These are phyloP conservation scores for Ceratobasidium sp. DNA, from an alignment of 1,284 basidiomycete genomes.

Conservation along the genomic window DNA sequence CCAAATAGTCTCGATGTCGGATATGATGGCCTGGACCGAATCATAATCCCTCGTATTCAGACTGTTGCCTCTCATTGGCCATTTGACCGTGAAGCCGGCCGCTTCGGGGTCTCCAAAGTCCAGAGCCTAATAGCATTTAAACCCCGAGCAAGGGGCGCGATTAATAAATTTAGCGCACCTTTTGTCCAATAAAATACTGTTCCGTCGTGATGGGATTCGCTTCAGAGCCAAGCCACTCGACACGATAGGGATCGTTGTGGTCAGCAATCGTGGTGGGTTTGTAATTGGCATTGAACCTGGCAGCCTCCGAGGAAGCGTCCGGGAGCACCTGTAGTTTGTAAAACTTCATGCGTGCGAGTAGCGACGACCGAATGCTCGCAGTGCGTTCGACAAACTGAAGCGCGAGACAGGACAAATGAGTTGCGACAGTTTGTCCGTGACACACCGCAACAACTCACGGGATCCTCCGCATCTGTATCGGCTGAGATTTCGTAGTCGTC, in stretches of 20 bases:
- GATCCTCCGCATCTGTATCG: conserved; percentile 26
- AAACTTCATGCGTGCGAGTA: conserved; percentile 42
- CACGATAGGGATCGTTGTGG: conserved; percentile 77
- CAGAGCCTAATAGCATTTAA: conserved; percentile 62
- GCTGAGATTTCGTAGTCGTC: conserved; percentile 29
- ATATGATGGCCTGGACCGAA: conserved; percentile 65
- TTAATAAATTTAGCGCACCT: conserved; percentile 55
- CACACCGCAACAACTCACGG: conserved; percentile 19
- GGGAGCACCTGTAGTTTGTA: conserved; percentile 40
- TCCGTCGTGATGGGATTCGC: conserved; percentile 50
- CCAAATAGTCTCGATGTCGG: conserved; percentile 80
- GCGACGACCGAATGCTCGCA: conserved; percentile 35
- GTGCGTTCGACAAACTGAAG: conserved; percentile 37
- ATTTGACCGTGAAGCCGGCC: conserved; percentile 72
- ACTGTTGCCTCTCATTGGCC: conserved; percentile 77
- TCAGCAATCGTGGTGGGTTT: conserved; percentile 80
- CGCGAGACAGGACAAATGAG: not conserved
- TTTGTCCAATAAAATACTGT: conserved; percentile 68
- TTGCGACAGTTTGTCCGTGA: conserved; percentile 6
- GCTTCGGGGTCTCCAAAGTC: conserved; percentile 70
- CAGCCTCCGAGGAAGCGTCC: conserved; percentile 40
- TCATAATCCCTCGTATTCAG: conserved; percentile 84
- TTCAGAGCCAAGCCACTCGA: conserved; percentile 77
- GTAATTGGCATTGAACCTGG: conserved; percentile 52
- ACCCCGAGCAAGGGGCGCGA: conserved; percentile 37